Base-by-base conservation (phyloP, 129 eudicot genomes). In the Calendula officinalis region DNA sequence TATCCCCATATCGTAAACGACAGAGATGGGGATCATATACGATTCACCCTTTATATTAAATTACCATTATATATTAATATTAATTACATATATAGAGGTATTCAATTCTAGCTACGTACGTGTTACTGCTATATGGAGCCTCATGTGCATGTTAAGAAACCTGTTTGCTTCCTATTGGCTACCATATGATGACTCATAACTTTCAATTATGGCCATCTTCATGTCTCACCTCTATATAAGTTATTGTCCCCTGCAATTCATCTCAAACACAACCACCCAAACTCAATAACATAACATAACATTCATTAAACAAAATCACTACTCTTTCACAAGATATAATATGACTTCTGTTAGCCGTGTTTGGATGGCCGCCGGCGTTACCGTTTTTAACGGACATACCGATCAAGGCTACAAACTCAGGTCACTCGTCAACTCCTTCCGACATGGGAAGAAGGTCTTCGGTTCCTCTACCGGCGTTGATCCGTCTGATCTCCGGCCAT, bases 281-380 rank as follows among this genome's bases (percentile, higher is more conserved):
- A 34, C 5, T 14, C 46, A 47, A 51, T 11, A 41, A 41, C 10
- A 41, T 41, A 8, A 4, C 30, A 66, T 39, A n/a, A 15, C n/a
- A n/a, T n/a, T n/a, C n/a, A n/a, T n/a, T n/a, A 39, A 51, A 37
- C 37, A 37, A 65, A 49, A 49, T 9, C 34, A 7, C 15, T 5
- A 36, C 5, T 22, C 30, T 22, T 22, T 22, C 30, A 22, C 30
- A 22, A 22, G 8, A 70, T n/a, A n/a, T n/a, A n/a, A n/a, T n/a
- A n/a, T 77, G 82, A 72, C 66, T 77, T 64, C 62, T 60, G 1
- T 78, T 16, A 74, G 39, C 62, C 73, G 81, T 36, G 78, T 70
- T 9, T 75, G 87, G 81, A 52, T 82, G 73, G 87, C 83, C 0
- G 68, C 88, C 10, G 66, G 70, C 33, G 76, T 75, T 2, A 81